Evolutionary conservation across 768 basidiomycete species (phyloP).

Genomic region (Cystofilobasidium macerans): DNA sequence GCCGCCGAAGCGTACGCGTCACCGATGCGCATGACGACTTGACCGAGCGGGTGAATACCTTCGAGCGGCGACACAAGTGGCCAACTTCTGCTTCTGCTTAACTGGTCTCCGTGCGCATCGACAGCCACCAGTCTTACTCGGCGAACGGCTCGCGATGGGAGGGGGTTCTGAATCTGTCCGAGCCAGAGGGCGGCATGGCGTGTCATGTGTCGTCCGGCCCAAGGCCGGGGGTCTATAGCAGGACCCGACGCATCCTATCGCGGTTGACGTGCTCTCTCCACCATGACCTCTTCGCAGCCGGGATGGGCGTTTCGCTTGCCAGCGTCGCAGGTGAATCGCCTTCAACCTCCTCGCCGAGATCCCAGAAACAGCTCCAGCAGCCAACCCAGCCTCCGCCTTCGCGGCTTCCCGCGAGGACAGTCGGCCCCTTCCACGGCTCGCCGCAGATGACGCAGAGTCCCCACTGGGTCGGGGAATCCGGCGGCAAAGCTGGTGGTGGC

Average conservation of each 20-base stretch:
- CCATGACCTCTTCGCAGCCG: background rate
- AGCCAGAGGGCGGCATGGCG: too few relatives aligned
- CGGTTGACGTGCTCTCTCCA: background rate
- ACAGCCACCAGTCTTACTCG: too few relatives aligned
- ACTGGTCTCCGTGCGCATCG: too few relatives aligned
- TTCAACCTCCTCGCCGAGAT: background rate
- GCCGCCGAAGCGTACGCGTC: too few relatives aligned
- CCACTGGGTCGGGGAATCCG: background rate
- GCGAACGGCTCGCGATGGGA: too few relatives aligned
- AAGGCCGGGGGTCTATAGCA: background rate
- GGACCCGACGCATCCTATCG: background rate
- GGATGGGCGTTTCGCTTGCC: background rate
- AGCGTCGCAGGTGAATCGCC: background rate
- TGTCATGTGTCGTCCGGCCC: too few relatives aligned
- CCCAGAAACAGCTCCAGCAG: conserved; percentile 1
- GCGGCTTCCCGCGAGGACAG: background rate
- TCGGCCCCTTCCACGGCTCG: background rate
- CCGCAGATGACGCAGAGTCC: background rate
- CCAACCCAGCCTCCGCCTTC: background rate
- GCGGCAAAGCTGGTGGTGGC: conserved; percentile 11
- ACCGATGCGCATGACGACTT: too few relatives aligned
- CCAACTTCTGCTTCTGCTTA: too few relatives aligned
- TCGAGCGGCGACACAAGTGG: too few relatives aligned
- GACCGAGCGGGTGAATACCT: too few relatives aligned
- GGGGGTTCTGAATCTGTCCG: too few relatives aligned